These are phyloP conservation scores for Micractinium sp. DNA, from an alignment of 139 green algal genomes.

Conservation along the genomic window DNA sequence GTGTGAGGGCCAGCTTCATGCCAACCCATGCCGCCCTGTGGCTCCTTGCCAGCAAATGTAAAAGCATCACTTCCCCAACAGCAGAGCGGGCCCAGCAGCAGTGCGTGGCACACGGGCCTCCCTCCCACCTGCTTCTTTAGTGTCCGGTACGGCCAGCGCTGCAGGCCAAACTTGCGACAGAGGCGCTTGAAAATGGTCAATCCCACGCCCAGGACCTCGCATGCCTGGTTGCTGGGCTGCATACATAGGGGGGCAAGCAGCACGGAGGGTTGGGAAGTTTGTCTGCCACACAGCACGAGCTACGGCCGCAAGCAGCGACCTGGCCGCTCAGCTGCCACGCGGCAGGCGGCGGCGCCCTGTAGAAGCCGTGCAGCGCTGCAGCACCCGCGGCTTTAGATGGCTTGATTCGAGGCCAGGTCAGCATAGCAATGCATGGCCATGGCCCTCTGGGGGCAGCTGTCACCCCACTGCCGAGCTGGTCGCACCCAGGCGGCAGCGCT, in stretches of 20 bases:
- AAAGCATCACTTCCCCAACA: background rate
- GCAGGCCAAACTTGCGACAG: slow-evolving; percentile 16
- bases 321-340: no score
- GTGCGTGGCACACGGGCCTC: background rate
- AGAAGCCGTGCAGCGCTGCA: no score
- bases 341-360: no score
- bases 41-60: no score
- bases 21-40: no score
- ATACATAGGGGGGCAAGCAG: background rate
- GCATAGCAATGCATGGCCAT: no score
- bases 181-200: slow-evolving; percentile 29
- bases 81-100: background rate
- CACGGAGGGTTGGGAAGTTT: background rate
- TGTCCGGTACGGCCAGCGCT: slow-evolving; percentile 3
- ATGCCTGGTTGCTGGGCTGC: slow-evolving; percentile 21
- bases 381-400: no score
- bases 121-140: slow-evolving; percentile 1
- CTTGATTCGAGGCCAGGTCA: no score
- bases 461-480: background rate
- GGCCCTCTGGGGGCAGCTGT: no score
- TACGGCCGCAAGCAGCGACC: no score
- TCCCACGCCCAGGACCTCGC: background rate
- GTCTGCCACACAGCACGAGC: background rate
- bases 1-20: no score
- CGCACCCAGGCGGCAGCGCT: background rate